These are phyloP conservation scores for Boletus subluridellus DNA, from an alignment of 1,284 basidiomycete species.

Conservation along the genomic window DNA sequence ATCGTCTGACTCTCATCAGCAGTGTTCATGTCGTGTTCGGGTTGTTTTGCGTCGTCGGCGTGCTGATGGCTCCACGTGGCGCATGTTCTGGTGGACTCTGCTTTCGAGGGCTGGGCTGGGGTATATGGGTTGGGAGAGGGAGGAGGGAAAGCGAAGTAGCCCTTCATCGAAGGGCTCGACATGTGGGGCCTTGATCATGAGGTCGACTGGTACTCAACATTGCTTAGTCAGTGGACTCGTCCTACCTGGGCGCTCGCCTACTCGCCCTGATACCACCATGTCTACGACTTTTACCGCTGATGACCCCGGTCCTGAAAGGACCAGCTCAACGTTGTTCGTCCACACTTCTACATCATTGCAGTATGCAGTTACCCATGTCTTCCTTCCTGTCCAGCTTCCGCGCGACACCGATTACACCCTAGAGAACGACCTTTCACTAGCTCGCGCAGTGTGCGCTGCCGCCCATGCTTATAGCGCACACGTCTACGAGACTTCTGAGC, in stretches of 20 bases:
- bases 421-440: constrained; percentile 13
- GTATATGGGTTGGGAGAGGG: not conserved
- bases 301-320: not conserved
- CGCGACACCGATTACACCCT: constrained; percentile 12
- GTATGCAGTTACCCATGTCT: not conserved
- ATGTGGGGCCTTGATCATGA: too few relatives aligned
- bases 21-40: not conserved
- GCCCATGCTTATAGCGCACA: not conserved
- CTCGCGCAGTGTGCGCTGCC: not conserved
- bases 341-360: not conserved
- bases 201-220: not conserved
- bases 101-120: not conserved
- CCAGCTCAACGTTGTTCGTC: not conserved
- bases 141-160: constrained; percentile 29
- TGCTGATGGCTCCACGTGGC: constrained; percentile 1
- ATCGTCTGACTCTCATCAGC: not conserved
- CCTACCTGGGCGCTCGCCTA: too few relatives aligned
- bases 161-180: constrained; percentile 17
- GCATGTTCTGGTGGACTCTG: not conserved
- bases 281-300: not conserved
- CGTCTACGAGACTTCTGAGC: not conserved
- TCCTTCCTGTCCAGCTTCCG: constrained; percentile 24
- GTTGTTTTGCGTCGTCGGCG: not conserved
- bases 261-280: not conserved
- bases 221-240: not conserved